phyloP scores from a whole-genome alignment of 169 alveolate species.

The Cyclospora cayetanensis region DNA sequence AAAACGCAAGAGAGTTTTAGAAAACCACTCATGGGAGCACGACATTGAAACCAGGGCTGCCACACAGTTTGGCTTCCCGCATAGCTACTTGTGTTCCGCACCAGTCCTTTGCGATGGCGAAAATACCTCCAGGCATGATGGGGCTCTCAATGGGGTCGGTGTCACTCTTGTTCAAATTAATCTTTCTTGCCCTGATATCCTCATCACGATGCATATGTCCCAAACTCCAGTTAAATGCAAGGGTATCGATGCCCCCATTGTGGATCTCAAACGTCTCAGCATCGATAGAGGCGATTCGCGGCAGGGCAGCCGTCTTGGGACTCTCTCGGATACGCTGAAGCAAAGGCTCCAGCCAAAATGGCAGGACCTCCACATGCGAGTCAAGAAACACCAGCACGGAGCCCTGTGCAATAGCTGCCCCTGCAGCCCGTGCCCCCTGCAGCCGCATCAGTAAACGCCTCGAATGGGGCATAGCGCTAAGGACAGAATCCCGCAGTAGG shows the following conservation, averaged over 20 bases:
- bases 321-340: slow-evolving; percentile 62
- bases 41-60: no score
- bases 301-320: slow-evolving; percentile 70
- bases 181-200: neutral
- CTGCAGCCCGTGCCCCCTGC: slow-evolving; percentile 74
- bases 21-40: no score
- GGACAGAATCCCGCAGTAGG: no score
- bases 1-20: no score
- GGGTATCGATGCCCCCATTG: slow-evolving; percentile 36
- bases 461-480: no score
- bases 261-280: neutral
- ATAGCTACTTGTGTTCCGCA: neutral
- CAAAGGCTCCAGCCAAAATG: slow-evolving; percentile 76
- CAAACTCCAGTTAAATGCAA: slow-evolving; percentile 46
- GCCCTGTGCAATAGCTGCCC: slow-evolving; percentile 69
- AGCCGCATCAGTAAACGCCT: no score
- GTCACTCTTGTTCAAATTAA: slow-evolving; percentile 8
- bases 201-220: slow-evolving; percentile 35
- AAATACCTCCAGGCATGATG: slow-evolving; percentile 79
- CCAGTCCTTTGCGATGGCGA: slow-evolving; percentile 69
- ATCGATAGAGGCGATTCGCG: slow-evolving; percentile 73
- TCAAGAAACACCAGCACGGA: slow-evolving; percentile 70
- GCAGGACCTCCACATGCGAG: slow-evolving; percentile 72
- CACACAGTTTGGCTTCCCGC: no score
- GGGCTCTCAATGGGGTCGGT: slow-evolving; percentile 73